A percentile compares a stretch with the other conserved stretches of the same genome.
Evolutionary conservation across 208 protist genomes (phyloP).

Genomic region (Spongospora subterranea): DNA sequence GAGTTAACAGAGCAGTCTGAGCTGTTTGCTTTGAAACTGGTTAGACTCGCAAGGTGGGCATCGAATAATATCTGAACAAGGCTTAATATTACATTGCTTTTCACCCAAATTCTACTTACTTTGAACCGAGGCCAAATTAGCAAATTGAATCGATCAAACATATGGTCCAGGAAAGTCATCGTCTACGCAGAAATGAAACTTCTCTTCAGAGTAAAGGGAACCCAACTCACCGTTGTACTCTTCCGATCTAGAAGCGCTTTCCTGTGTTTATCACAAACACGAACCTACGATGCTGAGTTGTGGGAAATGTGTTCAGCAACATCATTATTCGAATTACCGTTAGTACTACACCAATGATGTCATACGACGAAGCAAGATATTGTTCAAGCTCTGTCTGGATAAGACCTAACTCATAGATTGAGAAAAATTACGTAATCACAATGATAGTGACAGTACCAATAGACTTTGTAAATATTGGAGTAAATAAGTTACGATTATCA

Average conservation of each 20-base stretch:
- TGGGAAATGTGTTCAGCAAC: too few relatives aligned
- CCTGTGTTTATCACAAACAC: not conserved
- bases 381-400: not conserved
- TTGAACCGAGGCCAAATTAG: conserved; percentile 6
- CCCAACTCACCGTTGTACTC: not conserved
- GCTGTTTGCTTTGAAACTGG: not conserved
- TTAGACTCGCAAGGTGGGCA: not conserved
- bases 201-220: not conserved
- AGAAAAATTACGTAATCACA: not conserved
- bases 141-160: not conserved
- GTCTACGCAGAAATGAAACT: conserved; percentile 12
- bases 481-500: not conserved
- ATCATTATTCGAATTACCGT: not conserved
- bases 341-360: not conserved
- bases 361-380: not conserved
- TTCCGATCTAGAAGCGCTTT: not conserved
- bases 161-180: not conserved
- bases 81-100: too few relatives aligned
- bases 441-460: not conserved
- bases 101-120: too few relatives aligned
- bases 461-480: not conserved
- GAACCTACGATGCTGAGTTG: not conserved
- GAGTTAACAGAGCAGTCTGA: not conserved
- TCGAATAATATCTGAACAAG: not conserved
- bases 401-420: not conserved